Evolutionary conservation across 495 filamentous ascomycete genomes (phyloP), one percentile per base, ranked within the genome.

Genomic region (Pseudevernia furfuracea): DNA sequence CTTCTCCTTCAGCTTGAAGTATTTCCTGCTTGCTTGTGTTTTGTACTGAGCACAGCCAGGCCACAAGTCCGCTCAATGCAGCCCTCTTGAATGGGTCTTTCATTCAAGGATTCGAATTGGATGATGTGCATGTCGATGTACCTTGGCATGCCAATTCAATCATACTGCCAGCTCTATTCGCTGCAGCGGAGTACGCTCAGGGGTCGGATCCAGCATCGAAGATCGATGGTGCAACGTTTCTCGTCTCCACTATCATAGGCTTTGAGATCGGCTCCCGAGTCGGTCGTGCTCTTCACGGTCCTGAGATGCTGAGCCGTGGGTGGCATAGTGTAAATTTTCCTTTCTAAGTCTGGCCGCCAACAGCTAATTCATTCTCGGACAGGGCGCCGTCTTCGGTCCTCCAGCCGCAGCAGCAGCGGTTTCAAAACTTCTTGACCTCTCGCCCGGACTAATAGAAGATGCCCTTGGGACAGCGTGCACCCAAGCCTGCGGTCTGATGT

Each of bases 391-490:
- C 8, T 81, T 81, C 59, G 77, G 80, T 3, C 71, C 73, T 30
- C 63, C 78, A 5, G 76, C 77, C 0, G 62, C 73, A 7, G 77
- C 76, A 21, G 72, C 76, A 6, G 74, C 78, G 21, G 72, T 72
- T 4, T 65, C 67, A n/a, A 81, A 78, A 62, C 69, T 78, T 2
- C 64, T 79, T 19, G 49, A 62, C 10, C 73, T 79, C 1, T 46
- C 64, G 1, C 56, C 75, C 15, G 61, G 55, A 28, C 56, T 67
- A 14, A 75, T 74, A 15, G 75, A 80, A 59, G 67, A 70, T 15
- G 74, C 74, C 1, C 55, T 79, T 4, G 79, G 78, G 12, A 80
- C 74, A 2, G 78, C 77, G 8, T 78, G 72, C 58, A 79, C 76
- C 0, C 74, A 79, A 60, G 71, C 73, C 5, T 71, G 75, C 48